Conservation (phyloP, 371 early-diverging fungal species). For the Capniomyces stellatus region DNA sequence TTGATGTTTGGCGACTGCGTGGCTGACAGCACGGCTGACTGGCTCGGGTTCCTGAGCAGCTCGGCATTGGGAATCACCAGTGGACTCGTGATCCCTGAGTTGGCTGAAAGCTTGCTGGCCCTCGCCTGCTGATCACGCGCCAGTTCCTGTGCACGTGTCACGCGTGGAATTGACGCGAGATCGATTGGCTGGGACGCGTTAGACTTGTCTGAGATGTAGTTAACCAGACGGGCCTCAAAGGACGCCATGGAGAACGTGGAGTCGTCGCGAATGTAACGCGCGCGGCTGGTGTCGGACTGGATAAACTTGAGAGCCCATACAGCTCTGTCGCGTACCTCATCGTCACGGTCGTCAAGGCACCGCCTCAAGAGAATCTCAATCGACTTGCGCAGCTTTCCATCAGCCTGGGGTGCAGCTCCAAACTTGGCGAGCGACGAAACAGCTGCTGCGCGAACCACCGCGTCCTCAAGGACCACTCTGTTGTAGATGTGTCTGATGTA, state of each 20-base stretch:
- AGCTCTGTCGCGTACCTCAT: conserved; percentile 95
- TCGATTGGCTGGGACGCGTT: conserved; percentile 53
- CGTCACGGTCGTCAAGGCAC: conserved; percentile 92
- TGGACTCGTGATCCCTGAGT: not conserved
- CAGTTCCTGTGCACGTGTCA: conserved; percentile 59
- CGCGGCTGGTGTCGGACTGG: conserved; percentile 34
- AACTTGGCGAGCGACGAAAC: conserved; percentile 88
- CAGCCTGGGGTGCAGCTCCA: conserved; percentile 56
- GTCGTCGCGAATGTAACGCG: conserved; percentile 48
- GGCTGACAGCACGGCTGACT: conserved; percentile 1
- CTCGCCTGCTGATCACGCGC: not conserved
- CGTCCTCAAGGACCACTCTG: conserved; percentile 91
- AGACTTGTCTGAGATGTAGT: conserved; percentile 51
- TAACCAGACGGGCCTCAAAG: conserved; percentile 67
- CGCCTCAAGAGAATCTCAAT: conserved; percentile 72
- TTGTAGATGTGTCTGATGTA: conserved; percentile 97
- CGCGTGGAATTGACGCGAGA: conserved; percentile 54
- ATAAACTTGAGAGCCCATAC: conserved; percentile 70
- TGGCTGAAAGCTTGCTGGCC: not conserved
- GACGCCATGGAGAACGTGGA: conserved; percentile 69
- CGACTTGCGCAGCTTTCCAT: conserved; percentile 52
- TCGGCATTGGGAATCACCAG: not conserved
- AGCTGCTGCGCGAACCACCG: conserved; percentile 94
- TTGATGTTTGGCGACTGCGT: conserved; percentile 7
- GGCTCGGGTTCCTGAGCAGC: conserved; percentile 4